Percentiles rank a stretch among this genome's conserved stretches.
These are phyloP conservation scores for Fusarium denticulatum DNA, from an alignment of 2,329 filamentous ascomycete species.

Conservation along the genomic window DNA sequence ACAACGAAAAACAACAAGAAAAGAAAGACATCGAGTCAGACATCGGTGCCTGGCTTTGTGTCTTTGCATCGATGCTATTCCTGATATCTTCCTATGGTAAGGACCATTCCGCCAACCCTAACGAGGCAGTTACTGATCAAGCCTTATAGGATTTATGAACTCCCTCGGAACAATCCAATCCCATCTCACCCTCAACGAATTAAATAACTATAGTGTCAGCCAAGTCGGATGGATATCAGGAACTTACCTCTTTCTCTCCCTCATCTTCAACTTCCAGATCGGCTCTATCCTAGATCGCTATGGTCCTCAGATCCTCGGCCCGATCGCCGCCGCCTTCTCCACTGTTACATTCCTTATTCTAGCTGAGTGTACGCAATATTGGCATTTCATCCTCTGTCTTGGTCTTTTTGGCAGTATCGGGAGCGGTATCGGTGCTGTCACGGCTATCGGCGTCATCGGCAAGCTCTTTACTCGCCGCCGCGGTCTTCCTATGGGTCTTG, in stretches of 20 bases:
- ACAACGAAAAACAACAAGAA: not conserved
- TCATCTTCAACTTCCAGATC: constrained; percentile 57
- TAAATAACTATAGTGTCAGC: constrained; percentile 51
- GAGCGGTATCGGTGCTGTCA: constrained; percentile 48
- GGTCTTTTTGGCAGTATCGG: constrained; percentile 56
- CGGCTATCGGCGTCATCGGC: constrained; percentile 46
- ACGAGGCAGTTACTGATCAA: not conserved
- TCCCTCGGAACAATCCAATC: constrained; percentile 58
- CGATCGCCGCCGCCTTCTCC: constrained; percentile 49
- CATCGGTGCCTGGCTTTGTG: constrained; percentile 24
- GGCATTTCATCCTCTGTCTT: constrained; percentile 58
- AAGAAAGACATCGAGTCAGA: constrained; percentile 20
- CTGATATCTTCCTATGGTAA: constrained; percentile 30
- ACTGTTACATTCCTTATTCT: constrained; percentile 54
- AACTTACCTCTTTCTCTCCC: constrained; percentile 54
- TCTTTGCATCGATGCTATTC: constrained; percentile 30
- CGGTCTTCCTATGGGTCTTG: constrained; percentile 27
- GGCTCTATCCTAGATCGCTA: constrained; percentile 59
- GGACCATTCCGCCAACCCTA: no score
- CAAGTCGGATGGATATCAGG: constrained; percentile 61
- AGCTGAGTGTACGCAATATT: constrained; percentile 57
- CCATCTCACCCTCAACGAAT: constrained; percentile 55
- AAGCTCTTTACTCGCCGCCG: constrained; percentile 38
- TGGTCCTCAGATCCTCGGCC: constrained; percentile 52
- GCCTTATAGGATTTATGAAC: constrained; percentile 53